A percentile compares a stretch with the other conserved stretches of the same genome.
Evolutionary conservation across 345 rosid species (phyloP).

Genomic region (Brassica rapa): DNA sequence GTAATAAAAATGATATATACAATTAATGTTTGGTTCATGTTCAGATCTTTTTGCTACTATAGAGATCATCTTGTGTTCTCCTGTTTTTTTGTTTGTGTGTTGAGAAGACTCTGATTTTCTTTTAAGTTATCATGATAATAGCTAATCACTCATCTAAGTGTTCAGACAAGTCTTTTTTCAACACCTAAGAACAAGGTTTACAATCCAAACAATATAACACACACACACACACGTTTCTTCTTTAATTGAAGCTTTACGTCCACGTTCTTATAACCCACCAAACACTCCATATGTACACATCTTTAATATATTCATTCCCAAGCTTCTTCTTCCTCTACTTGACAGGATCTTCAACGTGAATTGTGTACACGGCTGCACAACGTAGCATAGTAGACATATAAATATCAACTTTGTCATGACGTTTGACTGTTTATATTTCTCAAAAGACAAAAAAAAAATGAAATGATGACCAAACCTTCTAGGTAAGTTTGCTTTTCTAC

Average conservation of each 20-base stretch:
- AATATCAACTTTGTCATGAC: not conserved
- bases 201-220: conserved; percentile 22
- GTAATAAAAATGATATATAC: conserved; percentile 10
- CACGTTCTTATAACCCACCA: conserved; percentile 17
- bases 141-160: conserved; percentile 1
- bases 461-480: conserved; percentile 35
- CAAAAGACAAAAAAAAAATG: conserved; percentile 8
- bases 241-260: conserved; percentile 11
- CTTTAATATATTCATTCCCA: conserved; percentile 10
- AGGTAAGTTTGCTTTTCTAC: conserved; percentile 32
- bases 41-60: not conserved
- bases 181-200: conserved; percentile 2
- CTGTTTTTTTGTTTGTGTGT: not conserved
- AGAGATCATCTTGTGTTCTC: not conserved
- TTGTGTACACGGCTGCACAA: conserved; percentile 35
- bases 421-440: conserved; percentile 7
- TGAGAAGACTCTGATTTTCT: not conserved
- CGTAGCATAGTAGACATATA: not conserved
- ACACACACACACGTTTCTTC: not conserved
- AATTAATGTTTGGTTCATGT: conserved; percentile 4
- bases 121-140: not conserved
- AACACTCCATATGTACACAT: conserved; percentile 31
- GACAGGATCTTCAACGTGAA: conserved; percentile 28
- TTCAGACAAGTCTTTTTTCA: conserved; percentile 8
- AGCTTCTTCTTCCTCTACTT: conserved; percentile 26